Base-by-base conservation (phyloP, 805 yeast species). In the Wickerhamiella kazuoi region DNA sequence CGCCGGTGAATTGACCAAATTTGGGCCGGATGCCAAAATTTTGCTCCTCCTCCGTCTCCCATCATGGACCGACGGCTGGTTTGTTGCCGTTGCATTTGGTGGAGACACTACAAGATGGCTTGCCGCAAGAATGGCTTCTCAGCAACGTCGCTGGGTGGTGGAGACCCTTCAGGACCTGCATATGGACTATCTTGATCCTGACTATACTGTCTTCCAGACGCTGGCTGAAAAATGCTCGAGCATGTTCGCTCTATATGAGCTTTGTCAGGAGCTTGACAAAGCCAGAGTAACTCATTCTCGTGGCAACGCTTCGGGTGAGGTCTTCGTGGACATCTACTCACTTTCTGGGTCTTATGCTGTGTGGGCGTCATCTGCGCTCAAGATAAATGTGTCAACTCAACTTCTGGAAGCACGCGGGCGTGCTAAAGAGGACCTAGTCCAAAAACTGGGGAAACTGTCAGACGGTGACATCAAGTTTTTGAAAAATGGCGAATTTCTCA, bases 1-100 rank as follows among this genome's bases (percentile, higher is more conserved):
- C 2, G 62, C 64, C 2, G 62, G 61, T 18, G 84, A 76, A 50
- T 51, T 65, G 17, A 49, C 49, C 29, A 56, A 54, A 35, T 40
- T 61, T 17, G 51, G 51, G 17, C 46, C 48, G 15, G 46, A 39
- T 14, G 40, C 52, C 1, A 42, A 44, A 16, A 24, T 45, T 7
- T 44, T 54, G 11, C 47, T 57, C 14, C 51, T 50, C 4, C 42
- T 65, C 41, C 46, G 61, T 42, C 41, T 50, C 49, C 48, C 58
- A 5, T 53, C 48, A 28, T 61, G 66, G 67, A 54, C 66, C 0
- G 37, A 47, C 1, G 55, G 57, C 30, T 65, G 68, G 68, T 60
- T 55, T 39, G 47, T 65, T 19, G 51, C 62, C 2, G 54, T 62
- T 1, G 50, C 57, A 0, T 46, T 57, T 16, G 54, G 53, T 15